Conservation (phyloP, 202 grass and related monocot genomes). For the Musa balbisiana region DNA sequence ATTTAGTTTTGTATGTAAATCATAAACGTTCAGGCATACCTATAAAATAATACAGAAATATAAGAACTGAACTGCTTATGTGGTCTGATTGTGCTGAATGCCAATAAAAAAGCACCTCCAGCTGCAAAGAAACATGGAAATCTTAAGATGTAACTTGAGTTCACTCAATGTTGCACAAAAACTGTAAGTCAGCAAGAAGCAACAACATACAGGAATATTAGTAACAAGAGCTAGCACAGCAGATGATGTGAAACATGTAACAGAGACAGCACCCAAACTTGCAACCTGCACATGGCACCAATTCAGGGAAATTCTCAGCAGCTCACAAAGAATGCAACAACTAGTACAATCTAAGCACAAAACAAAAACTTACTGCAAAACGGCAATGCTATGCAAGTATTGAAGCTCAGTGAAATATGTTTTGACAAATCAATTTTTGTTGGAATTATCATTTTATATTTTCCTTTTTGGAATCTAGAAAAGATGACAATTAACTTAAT, state of each 20-base stretch:
- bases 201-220: slow-evolving; percentile 78
- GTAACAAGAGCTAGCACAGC: slow-evolving; percentile 73
- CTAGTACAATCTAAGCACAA: too few relatives aligned
- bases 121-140: slow-evolving; percentile 13
- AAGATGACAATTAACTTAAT: too few relatives aligned
- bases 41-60: slow-evolving; percentile 92
- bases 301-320: neutral
- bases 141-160: neutral
- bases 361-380: too few relatives aligned
- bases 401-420: too few relatives aligned
- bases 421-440: too few relatives aligned
- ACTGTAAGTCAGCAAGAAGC: slow-evolving; percentile 15
- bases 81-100: slow-evolving; percentile 39
- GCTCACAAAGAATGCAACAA: neutral
- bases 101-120: slow-evolving; percentile 74
- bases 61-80: slow-evolving; percentile 49
- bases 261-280: slow-evolving; percentile 70
- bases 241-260: slow-evolving; percentile 85
- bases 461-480: too few relatives aligned
- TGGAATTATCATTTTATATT: too few relatives aligned
- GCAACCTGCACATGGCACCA: slow-evolving; percentile 51
- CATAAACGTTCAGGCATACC: slow-evolving; percentile 25
- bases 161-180: neutral
- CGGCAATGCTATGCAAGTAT: too few relatives aligned
- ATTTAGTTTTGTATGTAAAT: neutral